Conservation (phyloP, 345 rosid genomes). For the Populus nigra region DNA sequence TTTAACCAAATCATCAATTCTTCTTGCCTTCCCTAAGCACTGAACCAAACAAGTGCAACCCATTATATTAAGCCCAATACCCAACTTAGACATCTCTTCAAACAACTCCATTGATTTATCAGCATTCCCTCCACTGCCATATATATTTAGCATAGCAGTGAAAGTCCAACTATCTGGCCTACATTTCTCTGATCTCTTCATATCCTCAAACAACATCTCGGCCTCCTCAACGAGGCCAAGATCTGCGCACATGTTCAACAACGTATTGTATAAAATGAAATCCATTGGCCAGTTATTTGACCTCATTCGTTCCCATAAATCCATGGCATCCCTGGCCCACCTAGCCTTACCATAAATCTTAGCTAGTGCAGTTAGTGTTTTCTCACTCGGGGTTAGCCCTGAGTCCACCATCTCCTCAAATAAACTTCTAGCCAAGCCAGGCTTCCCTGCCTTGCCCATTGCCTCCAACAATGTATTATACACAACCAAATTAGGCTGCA, state of each 20-base stretch:
- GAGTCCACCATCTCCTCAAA: constrained; percentile 75
- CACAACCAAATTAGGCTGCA: constrained; percentile 76
- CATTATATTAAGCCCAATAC: constrained; percentile 75
- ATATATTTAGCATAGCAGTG: constrained; percentile 81
- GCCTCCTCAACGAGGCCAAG: constrained; percentile 85
- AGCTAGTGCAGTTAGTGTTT: constrained; percentile 68
- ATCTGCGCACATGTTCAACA: constrained; percentile 93
- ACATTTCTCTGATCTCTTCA: constrained; percentile 56
- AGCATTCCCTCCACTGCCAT: constrained; percentile 74
- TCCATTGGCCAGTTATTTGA: constrained; percentile 75
- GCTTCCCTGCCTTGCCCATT: constrained; percentile 84
- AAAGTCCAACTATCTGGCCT: constrained; percentile 83
- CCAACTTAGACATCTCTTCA: constrained; percentile 55
- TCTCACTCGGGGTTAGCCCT: constrained; percentile 72
- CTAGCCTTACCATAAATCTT: constrained; percentile 91
- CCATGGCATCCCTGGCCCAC: constrained; percentile 83
- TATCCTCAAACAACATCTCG: constrained; percentile 68
- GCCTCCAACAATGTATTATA: constrained; percentile 85
- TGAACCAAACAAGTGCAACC: constrained; percentile 85
- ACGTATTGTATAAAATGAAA: constrained; percentile 69
- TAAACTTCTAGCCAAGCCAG: constrained; percentile 78
- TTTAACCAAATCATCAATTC: constrained; percentile 60
- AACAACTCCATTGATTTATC: constrained; percentile 67
- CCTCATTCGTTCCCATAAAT: constrained; percentile 76
- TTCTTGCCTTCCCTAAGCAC: constrained; percentile 69